Evolutionary conservation across 202 grass and related monocot species (phyloP).

Genomic region (Miscanthus sacchariflorus): DNA sequence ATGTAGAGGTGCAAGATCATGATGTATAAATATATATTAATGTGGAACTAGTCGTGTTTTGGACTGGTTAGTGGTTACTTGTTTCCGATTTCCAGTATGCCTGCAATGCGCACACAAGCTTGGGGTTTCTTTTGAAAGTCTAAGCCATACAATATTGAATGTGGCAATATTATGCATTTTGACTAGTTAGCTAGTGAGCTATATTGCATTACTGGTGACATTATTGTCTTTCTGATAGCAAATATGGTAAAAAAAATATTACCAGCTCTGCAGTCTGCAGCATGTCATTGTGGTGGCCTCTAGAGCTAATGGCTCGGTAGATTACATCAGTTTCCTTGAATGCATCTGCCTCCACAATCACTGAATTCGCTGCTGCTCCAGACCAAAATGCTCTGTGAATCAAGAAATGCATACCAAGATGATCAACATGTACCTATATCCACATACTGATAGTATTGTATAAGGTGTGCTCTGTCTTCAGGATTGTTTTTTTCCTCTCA

Average conservation of each 20-base stretch:
- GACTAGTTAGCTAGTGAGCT: background rate
- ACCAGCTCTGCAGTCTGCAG: slow-evolving; percentile 86
- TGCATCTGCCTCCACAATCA: slow-evolving; percentile 94
- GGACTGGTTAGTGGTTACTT: background rate
- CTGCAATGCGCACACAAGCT: background rate
- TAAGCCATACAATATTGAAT: background rate
- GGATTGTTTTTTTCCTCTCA: background rate
- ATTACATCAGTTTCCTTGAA: slow-evolving; percentile 94
- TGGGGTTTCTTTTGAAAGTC: background rate
- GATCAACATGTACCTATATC: slow-evolving; percentile 7
- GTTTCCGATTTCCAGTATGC: background rate
- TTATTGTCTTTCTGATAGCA: background rate
- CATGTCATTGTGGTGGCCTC: slow-evolving; percentile 97
- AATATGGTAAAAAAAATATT: slow-evolving; percentile 15
- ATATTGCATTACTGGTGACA: background rate
- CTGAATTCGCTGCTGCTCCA: slow-evolving; percentile 69
- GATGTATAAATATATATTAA: background rate
- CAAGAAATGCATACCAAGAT: slow-evolving; percentile 24
- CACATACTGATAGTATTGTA: background rate
- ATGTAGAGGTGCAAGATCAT: slow-evolving; percentile 4
- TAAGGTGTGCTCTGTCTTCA: background rate
- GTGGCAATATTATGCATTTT: slow-evolving; percentile 18
- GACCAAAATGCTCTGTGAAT: slow-evolving; percentile 86
- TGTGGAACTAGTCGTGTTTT: background rate
- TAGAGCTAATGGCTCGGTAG: slow-evolving; percentile 87